Evolutionary conservation across 2,329 filamentous ascomycete genomes (phyloP), one percentile per base, ranked within the genome.

Genomic region (Volutella citrinella): DNA sequence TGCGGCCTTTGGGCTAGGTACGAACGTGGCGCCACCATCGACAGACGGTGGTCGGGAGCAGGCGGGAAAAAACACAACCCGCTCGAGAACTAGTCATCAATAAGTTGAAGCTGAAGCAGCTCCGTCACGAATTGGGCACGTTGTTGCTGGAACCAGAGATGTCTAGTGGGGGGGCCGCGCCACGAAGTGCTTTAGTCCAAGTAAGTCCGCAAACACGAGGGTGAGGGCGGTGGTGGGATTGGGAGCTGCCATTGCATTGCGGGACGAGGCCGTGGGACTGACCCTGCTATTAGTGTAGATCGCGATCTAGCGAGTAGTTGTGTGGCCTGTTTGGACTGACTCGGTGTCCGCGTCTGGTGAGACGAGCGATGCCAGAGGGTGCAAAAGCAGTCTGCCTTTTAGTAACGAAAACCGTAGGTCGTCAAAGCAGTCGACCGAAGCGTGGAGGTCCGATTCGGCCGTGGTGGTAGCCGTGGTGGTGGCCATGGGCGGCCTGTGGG

Each of bases 201-300:
- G n/a, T n/a, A n/a, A n/a, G n/a, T n/a, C n/a, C n/a, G n/a, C n/a
- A n/a, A n/a, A n/a, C 37, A 45, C 27, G 40, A 45, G 42, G 19
- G 23, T 36, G 33, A 39, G 28, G 19, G 36, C 33, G 29, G 22
- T 22, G 29, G 36, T 43, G 34, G 45, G 45, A 48, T 43, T 41
- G 40, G 42, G 43, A 40, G 30, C 27, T 34, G 33, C 20, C 39
- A 40, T 38, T 38, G 42, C 23, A 29, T 31, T 32, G 34, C 42
- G 27, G 36, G 39, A 42, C 29, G 27, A 38, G 32, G 40, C 42
- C 42, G 33, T 45, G 38, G 40, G 25, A 51, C 36, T 27, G 38
- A 37, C 42, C 31, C 39, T 42, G 42, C n/a, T n/a, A n/a, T 51
- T 51, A 52, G 49, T 47, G 49, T 30, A 54, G 48, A 54, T 54